These are phyloP conservation scores for Epichloe aotearoae DNA, from an alignment of 2,329 filamentous ascomycete species.

Conservation along the genomic window DNA sequence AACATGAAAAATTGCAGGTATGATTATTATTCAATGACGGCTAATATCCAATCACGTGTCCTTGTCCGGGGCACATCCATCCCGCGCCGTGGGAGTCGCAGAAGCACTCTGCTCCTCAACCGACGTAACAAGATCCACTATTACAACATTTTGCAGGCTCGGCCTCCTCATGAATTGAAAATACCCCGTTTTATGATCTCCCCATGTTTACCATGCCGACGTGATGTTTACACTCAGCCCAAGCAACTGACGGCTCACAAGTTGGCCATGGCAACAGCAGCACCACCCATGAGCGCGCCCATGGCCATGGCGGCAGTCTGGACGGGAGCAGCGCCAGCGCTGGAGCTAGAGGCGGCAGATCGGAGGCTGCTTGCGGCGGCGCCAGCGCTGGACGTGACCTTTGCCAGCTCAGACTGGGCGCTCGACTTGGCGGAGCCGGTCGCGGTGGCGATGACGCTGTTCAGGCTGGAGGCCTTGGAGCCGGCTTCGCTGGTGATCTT, in stretches of 20 bases:
- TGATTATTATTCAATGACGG: background rate
- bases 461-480: constrained; percentile 13
- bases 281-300: constrained; percentile 34
- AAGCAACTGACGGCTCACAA: constrained; percentile 18
- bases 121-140: no score
- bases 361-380: constrained; percentile 8
- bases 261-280: constrained; percentile 28
- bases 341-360: constrained; percentile 8
- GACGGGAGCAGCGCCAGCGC: constrained; percentile 14
- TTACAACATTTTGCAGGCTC: no score
- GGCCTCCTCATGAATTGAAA: no score
- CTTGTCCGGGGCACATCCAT: no score
- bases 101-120: no score
- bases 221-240: accelerated
- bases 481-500: constrained; percentile 10
- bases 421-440: constrained; percentile 12
- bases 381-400: constrained; percentile 7
- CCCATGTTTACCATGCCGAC: no score
- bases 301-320: constrained; percentile 31
- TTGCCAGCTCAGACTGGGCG: constrained; percentile 12
- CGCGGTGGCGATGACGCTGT: constrained; percentile 10
- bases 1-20: background rate
- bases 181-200: no score
- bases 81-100: no score
- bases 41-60: no score